A percentile compares a stretch with the other conserved stretches of the same genome.
These are phyloP conservation scores for Yamadazyma siamensis DNA, from an alignment of 1,139 yeast species.

Conservation along the genomic window DNA sequence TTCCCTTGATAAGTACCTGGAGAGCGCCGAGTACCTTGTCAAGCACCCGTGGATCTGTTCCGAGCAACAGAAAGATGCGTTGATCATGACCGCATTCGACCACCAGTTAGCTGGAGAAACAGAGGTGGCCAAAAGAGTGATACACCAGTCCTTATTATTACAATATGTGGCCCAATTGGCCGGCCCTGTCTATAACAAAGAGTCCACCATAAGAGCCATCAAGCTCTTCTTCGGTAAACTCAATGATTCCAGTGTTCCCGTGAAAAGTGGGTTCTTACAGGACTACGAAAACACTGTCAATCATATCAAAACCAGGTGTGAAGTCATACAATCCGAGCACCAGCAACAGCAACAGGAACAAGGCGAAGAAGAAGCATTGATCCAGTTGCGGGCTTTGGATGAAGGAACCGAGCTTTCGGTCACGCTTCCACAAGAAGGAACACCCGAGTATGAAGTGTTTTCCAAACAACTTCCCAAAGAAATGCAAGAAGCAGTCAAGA, in stretches of 20 bases:
- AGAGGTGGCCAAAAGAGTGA: slow-evolving; percentile 52
- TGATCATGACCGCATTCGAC: slow-evolving; percentile 91
- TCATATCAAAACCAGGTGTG: slow-evolving; percentile 76
- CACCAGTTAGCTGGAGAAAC: slow-evolving; percentile 63
- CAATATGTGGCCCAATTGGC: slow-evolving; percentile 74
- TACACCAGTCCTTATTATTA: slow-evolving; percentile 76
- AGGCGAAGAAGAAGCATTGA: slow-evolving; percentile 67
- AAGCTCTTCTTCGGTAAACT: slow-evolving; percentile 69
- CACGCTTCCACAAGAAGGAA: slow-evolving; percentile 57
- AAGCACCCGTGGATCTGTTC: slow-evolving; percentile 67
- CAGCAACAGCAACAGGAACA: slow-evolving; percentile 25
- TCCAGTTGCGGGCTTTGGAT: slow-evolving; percentile 86
- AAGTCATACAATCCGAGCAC: slow-evolving; percentile 52
- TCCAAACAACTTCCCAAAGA: slow-evolving; percentile 51
- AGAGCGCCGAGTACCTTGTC: slow-evolving; percentile 51
- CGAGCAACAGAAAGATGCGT: slow-evolving; percentile 86
- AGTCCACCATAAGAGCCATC: slow-evolving; percentile 49
- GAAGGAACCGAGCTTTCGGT: slow-evolving; percentile 76
- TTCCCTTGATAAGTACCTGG: slow-evolving; percentile 41
- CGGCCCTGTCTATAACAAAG: slow-evolving; percentile 29
- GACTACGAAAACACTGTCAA: slow-evolving; percentile 69
- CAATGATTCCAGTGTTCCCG: slow-evolving; percentile 52
- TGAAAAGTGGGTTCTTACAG: slow-evolving; percentile 60
- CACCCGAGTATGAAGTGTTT: slow-evolving; percentile 56
- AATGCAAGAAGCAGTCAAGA: slow-evolving; percentile 74